A percentile compares a stretch with the other conserved stretches of the same genome.
Conservation (phyloP, 1,284 basidiomycete genomes). For the Inonotus obliquus region DNA sequence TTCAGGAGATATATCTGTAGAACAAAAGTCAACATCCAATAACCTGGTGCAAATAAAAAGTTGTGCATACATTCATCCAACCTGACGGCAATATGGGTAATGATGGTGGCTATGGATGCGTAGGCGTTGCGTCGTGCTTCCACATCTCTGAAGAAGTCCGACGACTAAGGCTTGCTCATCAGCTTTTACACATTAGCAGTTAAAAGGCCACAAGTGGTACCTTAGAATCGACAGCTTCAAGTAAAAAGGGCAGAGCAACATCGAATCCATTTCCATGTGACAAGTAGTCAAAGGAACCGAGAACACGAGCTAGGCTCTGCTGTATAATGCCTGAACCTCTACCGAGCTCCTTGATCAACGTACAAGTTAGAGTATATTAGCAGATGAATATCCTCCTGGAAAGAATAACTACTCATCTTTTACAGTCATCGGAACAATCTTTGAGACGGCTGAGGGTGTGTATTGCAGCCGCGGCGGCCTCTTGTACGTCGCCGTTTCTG, state of each 20-base stretch:
- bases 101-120: slow-evolving; percentile 56
- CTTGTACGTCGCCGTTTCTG: slow-evolving; percentile 62
- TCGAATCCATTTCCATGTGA: slow-evolving; percentile 47
- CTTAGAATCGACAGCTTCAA: slow-evolving; percentile 50
- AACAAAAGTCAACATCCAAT: background rate
- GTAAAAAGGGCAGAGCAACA: slow-evolving; percentile 51
- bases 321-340: slow-evolving; percentile 53
- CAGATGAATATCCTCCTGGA: slow-evolving; percentile 11
- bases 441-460: slow-evolving; percentile 59
- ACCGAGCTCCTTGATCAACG: slow-evolving; percentile 65
- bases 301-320: slow-evolving; percentile 72
- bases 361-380: slow-evolving; percentile 28
- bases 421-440: slow-evolving; percentile 57
- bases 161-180: slow-evolving; percentile 32
- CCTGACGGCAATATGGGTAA: slow-evolving; percentile 41
- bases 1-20: slow-evolving; percentile 44
- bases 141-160: slow-evolving; percentile 43
- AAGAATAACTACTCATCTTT: slow-evolving; percentile 54
- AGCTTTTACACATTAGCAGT: slow-evolving; percentile 7
- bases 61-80: slow-evolving; percentile 39
- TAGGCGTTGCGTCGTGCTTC: slow-evolving; percentile 72
- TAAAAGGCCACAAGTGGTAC: slow-evolving; percentile 35
- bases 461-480: slow-evolving; percentile 65
- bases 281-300: slow-evolving; percentile 71
- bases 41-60: slow-evolving; percentile 6